These are phyloP conservation scores for Spizellomyces punctatus DNA, from an alignment of 192 early-diverging fungal genomes.

Conservation along the genomic window DNA sequence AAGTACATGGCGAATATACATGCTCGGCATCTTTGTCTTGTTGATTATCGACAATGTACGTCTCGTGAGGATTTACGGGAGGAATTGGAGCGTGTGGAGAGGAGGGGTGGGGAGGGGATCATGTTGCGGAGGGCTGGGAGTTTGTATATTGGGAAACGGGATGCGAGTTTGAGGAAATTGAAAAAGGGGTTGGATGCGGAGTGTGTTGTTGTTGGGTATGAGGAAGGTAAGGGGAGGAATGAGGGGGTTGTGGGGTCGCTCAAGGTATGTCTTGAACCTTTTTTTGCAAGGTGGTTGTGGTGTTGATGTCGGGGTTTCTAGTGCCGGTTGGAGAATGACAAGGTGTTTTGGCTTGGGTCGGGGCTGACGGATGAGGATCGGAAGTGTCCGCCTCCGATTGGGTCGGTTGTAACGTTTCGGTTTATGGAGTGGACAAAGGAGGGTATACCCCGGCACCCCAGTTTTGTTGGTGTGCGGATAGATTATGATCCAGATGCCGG, in stretches of 20 bases:
- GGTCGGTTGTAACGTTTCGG: conserved; percentile 49
- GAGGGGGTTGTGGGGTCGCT: conserved; percentile 58
- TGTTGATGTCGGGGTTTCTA: too few species aligned
- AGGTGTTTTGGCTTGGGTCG: conserved; percentile 66
- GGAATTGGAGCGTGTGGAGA: conserved; percentile 55
- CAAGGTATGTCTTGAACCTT: conserved; percentile 25
- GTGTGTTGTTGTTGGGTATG: conserved; percentile 60
- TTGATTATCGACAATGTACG: conserved; percentile 51
- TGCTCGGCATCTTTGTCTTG: conserved; percentile 37
- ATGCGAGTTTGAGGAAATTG: conserved; percentile 63
- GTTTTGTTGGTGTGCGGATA: conserved; percentile 43
- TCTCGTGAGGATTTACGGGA: conserved; percentile 46
- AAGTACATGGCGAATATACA: conserved; percentile 23
- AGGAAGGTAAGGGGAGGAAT: conserved; percentile 62
- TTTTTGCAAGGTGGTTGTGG: too few species aligned
- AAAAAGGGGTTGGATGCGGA: conserved; percentile 76
- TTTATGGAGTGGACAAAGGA: conserved; percentile 52
- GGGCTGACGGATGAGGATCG: conserved; percentile 67
- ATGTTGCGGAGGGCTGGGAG: conserved; percentile 55
- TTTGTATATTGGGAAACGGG: conserved; percentile 53
- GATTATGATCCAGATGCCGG: conserved; percentile 21
- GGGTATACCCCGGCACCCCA: conserved; percentile 50
- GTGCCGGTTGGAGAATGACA: conserved; percentile 64
- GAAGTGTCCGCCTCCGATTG: conserved; percentile 55
- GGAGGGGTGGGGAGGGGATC: conserved; percentile 68